Base-by-base conservation (phyloP, 2,329 filamentous ascomycete genomes). In the Escovopsis sp. region DNA sequence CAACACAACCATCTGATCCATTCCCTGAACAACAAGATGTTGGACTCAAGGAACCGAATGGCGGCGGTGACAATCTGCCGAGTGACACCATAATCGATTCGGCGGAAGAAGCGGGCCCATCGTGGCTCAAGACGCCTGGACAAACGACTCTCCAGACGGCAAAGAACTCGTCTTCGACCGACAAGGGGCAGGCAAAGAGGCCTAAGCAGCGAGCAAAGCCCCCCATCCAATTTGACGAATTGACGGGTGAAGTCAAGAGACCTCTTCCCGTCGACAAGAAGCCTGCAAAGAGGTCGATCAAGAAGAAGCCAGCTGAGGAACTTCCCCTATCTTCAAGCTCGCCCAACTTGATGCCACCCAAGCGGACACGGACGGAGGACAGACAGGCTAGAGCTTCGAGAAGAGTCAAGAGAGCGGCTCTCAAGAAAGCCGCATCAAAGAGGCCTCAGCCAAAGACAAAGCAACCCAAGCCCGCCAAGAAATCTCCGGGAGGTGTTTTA, bases 191-290 rank as follows among this genome's bases (percentile, higher is more conserved):
- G 32, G 27, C 6, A 8, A 50, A 34, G 35, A 55, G 45, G 23
- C 43, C 45, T n/a, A 54, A 45, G 34, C 56, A 58, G 39, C 44
- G 52, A 17, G 44, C 55, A 1, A 60, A 60, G 31, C 36, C 50
- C 1, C 51, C 56, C 1, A 36, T 60, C 3, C 38, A 48, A 4
- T 56, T 60, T 12, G 48, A 60, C 34, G 43, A 49, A 8, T n/a
- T 34, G 1, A 58, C 49, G 5, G 47, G 52, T 10, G 39, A 46
- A 6, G 41, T 55, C 2, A 48, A 44, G 17, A 41, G 46, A 5
- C 14, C 30, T 4, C 35, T 37, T 6, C 27, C 8, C 17, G 30
- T 31, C 4, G 43, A 36, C 15, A 36, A 36, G 13, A 16, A 33
- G 6, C 30, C 10, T 2, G 32, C 36, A 2, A 12, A 15, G 2